Percentiles rank a stretch among this genome's conserved stretches.
These are phyloP conservation scores for Xylariaceae sp. DNA, from an alignment of 2,329 filamentous ascomycete genomes.

Conservation along the genomic window DNA sequence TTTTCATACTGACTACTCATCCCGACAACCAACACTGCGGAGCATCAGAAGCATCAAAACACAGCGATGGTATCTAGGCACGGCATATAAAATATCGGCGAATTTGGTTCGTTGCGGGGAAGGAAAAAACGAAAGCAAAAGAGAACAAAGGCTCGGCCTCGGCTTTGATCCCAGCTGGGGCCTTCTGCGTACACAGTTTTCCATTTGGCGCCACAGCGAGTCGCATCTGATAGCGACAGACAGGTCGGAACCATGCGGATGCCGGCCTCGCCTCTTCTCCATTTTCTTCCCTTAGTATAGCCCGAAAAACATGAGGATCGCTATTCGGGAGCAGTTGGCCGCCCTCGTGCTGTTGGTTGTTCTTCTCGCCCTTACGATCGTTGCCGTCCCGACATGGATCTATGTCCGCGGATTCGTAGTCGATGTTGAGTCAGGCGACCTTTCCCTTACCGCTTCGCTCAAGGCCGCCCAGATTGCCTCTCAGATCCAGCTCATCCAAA, in stretches of 20 bases:
- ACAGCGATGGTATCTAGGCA: background rate
- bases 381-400: slow-evolving; percentile 71
- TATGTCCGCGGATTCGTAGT: slow-evolving; percentile 54
- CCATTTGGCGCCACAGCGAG: background rate
- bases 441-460: slow-evolving; percentile 76
- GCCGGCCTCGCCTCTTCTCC: slow-evolving; percentile 22
- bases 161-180: background rate
- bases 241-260: slow-evolving; percentile 32
- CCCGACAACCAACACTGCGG: background rate
- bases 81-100: background rate
- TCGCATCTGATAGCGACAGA: slow-evolving; percentile 9
- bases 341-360: slow-evolving; percentile 72
- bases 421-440: slow-evolving; percentile 53
- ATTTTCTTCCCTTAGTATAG: slow-evolving; percentile 30
- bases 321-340: slow-evolving; percentile 82
- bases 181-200: background rate
- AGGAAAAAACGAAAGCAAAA: background rate
- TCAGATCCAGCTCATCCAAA: slow-evolving; percentile 74
- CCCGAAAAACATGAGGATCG: slow-evolving; percentile 64
- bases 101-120: background rate
- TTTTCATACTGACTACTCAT: background rate
- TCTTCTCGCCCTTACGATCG: slow-evolving; percentile 68
- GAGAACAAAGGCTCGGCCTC: background rate
- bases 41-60: background rate
- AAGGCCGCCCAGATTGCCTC: slow-evolving; percentile 79